phyloP scores from a whole-genome alignment of 352 stramenopile genomes.

The Pythium pyrilobum region DNA sequence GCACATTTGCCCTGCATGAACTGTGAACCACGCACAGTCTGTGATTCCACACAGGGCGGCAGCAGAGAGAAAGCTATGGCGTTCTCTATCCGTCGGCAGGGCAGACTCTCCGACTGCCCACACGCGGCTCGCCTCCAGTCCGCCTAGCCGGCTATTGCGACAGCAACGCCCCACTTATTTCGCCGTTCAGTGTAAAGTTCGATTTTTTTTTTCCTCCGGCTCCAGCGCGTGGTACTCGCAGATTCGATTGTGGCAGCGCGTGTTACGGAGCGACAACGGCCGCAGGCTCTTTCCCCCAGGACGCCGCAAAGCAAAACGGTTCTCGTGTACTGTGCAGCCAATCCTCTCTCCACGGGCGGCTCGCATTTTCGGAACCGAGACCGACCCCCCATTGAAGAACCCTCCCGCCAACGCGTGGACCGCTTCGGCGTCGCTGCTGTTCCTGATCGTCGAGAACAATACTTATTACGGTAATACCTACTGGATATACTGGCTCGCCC shows the following conservation, averaged over 20 bases:
- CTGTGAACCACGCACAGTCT: too few species aligned
- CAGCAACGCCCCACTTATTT: too few species aligned
- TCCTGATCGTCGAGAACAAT: too few species aligned
- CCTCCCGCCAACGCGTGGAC: not conserved
- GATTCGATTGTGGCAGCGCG: constrained; percentile 3
- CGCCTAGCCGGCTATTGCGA: not conserved
- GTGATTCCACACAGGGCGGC: too few species aligned
- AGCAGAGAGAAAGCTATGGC: too few species aligned
- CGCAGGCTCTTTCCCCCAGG: not conserved
- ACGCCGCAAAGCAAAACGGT: not conserved
- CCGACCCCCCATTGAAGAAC: constrained; percentile 6
- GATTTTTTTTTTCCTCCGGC: not conserved
- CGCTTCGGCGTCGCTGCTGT: too few species aligned
- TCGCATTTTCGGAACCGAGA: constrained; percentile 8
- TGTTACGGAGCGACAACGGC: not conserved
- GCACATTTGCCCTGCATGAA: not conserved
- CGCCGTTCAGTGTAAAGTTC: too few species aligned
- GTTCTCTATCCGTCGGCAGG: too few species aligned
- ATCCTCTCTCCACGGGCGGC: not conserved
- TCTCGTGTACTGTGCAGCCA: not conserved
- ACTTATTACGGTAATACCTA: too few species aligned
- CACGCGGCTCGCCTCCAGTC: not conserved
- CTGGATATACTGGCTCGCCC: too few species aligned
- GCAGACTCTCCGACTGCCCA: not conserved
- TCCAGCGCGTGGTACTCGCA: not conserved